Conservation (phyloP, 2,329 filamentous ascomycete genomes). For the Chaetoscypha palmicola region DNA sequence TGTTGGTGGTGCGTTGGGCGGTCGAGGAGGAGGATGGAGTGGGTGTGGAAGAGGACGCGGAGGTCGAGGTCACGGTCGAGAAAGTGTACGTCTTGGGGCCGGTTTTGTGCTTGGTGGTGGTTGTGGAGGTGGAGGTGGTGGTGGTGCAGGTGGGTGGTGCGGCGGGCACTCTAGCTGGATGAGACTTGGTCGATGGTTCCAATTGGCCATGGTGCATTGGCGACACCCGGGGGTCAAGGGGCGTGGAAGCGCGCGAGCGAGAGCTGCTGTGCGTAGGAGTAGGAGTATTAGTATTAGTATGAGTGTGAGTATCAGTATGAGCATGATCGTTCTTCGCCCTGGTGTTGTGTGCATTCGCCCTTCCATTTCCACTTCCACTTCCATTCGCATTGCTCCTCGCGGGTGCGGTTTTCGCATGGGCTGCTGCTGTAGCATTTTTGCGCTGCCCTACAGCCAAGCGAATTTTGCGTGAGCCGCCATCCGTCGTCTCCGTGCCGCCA, state of each 20-base stretch:
- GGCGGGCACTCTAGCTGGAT: too few species aligned
- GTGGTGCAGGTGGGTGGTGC: too few species aligned
- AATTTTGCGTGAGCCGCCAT: not conserved
- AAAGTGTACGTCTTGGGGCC: constrained; percentile 27
- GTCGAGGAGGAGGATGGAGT: not conserved
- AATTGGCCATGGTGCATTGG: constrained; percentile 22
- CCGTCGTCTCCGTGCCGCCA: not conserved
- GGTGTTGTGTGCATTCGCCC: not conserved
- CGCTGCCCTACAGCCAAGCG: not conserved
- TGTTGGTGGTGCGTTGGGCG: constrained; percentile 4
- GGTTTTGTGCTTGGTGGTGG: constrained; percentile 10
- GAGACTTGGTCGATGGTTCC: too few species aligned
- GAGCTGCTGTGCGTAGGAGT: constrained; percentile 8
- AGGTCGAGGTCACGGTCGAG: constrained; percentile 17
- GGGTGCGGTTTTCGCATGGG: not conserved
- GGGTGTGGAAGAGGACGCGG: constrained; percentile 9
- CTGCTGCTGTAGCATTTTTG: not conserved
- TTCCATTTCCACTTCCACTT: too few species aligned
- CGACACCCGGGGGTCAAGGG: constrained; percentile 23
- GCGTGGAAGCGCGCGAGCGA: constrained; percentile 21
- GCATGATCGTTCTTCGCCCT: constrained; percentile 1
- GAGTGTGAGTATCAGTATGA: too few species aligned
- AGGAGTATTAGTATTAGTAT: not conserved
- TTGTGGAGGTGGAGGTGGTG: constrained; percentile 13
- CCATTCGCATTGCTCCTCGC: too few species aligned